These are phyloP conservation scores for Diaporthe ilicicola DNA, from an alignment of 2,329 filamentous ascomycete genomes.

Conservation along the genomic window DNA sequence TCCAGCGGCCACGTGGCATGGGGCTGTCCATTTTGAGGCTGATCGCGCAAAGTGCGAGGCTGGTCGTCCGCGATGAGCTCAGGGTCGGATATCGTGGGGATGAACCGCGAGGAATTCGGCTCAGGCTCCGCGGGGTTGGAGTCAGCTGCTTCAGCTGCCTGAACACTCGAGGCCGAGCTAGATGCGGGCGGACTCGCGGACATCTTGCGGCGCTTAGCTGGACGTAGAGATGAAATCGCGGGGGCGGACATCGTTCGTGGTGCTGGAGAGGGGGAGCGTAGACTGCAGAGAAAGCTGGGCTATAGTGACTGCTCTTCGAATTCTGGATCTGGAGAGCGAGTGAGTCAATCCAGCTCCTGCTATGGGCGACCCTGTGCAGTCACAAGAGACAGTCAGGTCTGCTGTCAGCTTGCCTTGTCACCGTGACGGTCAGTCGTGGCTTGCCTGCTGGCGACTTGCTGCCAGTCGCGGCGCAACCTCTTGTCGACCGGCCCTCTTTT, in stretches of 20 bases:
- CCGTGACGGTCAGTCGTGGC: background rate
- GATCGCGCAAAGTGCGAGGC: background rate
- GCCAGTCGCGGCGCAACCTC: background rate
- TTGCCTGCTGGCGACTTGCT: background rate
- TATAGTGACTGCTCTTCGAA: background rate
- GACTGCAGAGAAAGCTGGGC: background rate
- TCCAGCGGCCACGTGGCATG: constrained; percentile 43
- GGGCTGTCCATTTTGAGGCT: background rate
- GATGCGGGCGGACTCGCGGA: constrained; percentile 12
- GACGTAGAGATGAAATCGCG: background rate
- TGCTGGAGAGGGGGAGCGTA: background rate
- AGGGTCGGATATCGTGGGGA: background rate
- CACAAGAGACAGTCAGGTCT: background rate
- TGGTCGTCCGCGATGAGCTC: background rate
- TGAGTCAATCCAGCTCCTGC: background rate
- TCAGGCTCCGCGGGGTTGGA: background rate
- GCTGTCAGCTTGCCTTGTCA: background rate
- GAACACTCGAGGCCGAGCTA: background rate
- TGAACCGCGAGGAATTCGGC: background rate
- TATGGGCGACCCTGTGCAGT: background rate
- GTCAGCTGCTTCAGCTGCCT: background rate
- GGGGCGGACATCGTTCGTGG: constrained; percentile 25
- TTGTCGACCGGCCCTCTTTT: too few species aligned
- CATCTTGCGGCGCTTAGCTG: constrained; percentile 33
- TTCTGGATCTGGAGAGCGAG: background rate